phyloP scores from a whole-genome alignment of 345 rosid genomes.

The Eucalyptus melliodora region DNA sequence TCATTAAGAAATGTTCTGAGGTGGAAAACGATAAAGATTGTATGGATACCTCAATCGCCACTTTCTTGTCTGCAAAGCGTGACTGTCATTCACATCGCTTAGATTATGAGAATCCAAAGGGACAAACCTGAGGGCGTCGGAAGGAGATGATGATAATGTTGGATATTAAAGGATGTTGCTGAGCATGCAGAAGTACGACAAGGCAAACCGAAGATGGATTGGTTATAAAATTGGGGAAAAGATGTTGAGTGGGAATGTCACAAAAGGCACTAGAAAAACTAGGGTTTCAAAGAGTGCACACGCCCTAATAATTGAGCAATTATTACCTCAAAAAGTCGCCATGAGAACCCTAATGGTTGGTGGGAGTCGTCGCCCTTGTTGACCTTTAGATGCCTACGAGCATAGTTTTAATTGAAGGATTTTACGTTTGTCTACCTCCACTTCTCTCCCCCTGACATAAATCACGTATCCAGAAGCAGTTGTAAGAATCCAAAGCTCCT shows the following conservation, averaged over 20 bases:
- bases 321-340: slow-evolving; percentile 29
- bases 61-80: neutral
- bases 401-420: neutral
- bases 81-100: neutral
- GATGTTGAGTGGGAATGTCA: slow-evolving; percentile 14
- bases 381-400: neutral
- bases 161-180: neutral
- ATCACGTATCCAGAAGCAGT: neutral
- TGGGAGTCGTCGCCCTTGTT: neutral
- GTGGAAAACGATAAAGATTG: neutral
- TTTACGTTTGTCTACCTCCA: neutral
- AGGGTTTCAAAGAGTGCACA: slow-evolving; percentile 8
- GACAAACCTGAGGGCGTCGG: neutral
- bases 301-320: slow-evolving; percentile 37
- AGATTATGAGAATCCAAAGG: neutral
- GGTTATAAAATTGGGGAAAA: slow-evolving; percentile 8
- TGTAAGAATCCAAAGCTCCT: neutral
- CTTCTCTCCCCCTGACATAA: neutral
- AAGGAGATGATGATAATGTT: neutral
- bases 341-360: neutral
- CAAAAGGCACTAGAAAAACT: neutral
- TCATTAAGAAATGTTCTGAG: neutral
- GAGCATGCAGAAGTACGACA: neutral
- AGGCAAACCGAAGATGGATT: slow-evolving; percentile 2
- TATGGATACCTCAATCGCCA: neutral